Evolutionary conservation across 805 yeast species (phyloP).

Genomic region (Wickerhamiella kazuoi): DNA sequence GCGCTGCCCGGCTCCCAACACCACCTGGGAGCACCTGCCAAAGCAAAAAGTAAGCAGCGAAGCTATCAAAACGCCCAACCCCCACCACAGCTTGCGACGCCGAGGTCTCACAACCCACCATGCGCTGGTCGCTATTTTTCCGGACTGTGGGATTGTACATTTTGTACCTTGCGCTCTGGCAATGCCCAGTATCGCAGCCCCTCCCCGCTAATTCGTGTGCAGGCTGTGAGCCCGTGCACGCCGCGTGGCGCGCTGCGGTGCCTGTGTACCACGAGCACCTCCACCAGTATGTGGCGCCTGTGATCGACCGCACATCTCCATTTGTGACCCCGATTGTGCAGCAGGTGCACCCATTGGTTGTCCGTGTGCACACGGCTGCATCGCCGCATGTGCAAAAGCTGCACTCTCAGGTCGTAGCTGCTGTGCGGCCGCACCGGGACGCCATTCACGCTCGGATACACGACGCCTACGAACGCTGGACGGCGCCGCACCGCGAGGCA

Average conservation of each 20-base stretch:
- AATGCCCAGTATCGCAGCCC: conserved; percentile 5
- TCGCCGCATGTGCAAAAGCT: background rate
- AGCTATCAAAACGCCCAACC: too few species aligned
- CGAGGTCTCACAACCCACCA: too few species aligned
- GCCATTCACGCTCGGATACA: background rate
- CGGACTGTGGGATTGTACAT: background rate
- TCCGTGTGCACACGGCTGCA: background rate
- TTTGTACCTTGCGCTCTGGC: conserved; percentile 4
- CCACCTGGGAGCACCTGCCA: too few species aligned
- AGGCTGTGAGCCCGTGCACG: background rate
- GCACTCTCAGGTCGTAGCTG: background rate
- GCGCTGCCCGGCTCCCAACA: too few species aligned
- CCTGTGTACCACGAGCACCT: background rate
- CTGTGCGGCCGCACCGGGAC: background rate
- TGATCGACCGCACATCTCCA: background rate
- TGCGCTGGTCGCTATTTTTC: background rate
- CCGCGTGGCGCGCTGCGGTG: background rate
- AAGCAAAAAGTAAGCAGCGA: too few species aligned
- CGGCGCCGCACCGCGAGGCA: background rate
- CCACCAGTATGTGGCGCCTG: background rate
- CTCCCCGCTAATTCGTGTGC: background rate
- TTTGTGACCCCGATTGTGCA: background rate
- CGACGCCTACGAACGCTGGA: background rate
- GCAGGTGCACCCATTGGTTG: background rate
- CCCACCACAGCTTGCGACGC: too few species aligned